Conservation (phyloP, 352 stramenopile species). For the Phytopythium aichiense region DNA sequence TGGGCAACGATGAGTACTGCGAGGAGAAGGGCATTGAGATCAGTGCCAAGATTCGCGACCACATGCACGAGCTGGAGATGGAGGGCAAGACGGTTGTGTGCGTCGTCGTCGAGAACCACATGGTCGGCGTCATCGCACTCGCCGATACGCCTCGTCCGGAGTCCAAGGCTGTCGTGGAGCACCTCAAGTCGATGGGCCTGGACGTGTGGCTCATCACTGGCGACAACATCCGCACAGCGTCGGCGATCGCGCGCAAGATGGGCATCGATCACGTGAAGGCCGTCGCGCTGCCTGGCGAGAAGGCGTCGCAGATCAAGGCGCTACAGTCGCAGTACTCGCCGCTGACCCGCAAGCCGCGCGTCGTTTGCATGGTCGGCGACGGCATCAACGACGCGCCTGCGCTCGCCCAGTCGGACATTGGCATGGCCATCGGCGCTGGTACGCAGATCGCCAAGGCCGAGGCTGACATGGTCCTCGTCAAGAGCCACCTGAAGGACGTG, state of each 20-base stretch:
- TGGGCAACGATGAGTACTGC: constrained; percentile 79
- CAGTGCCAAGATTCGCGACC: constrained; percentile 44
- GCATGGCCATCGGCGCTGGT: constrained; percentile 90
- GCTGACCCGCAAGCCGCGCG: constrained; percentile 64
- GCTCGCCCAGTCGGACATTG: constrained; percentile 89
- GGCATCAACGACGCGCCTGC: constrained; percentile 96
- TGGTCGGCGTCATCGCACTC: constrained; percentile 73
- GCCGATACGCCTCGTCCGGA: constrained; percentile 74
- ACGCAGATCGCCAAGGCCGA: constrained; percentile 88
- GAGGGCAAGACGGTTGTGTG: constrained; percentile 85
- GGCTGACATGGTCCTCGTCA: constrained; percentile 88
- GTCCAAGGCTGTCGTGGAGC: constrained; percentile 61
- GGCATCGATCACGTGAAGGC: constrained; percentile 86
- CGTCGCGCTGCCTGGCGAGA: constrained; percentile 92
- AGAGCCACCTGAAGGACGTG: constrained; percentile 80
- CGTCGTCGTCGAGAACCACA: constrained; percentile 61
- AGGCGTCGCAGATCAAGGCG: constrained; percentile 89
- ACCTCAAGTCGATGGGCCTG: constrained; percentile 76
- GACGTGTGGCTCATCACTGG: constrained; percentile 89
- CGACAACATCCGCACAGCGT: constrained; percentile 92
- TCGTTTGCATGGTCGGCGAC: constrained; percentile 92
- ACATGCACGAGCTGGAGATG: constrained; percentile 82
- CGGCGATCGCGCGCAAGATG: constrained; percentile 85
- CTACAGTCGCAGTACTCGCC: constrained; percentile 69
- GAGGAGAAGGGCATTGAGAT: constrained; percentile 77